Conservation (phyloP, 768 basidiomycete genomes). For the Leccinellum albellum region DNA sequence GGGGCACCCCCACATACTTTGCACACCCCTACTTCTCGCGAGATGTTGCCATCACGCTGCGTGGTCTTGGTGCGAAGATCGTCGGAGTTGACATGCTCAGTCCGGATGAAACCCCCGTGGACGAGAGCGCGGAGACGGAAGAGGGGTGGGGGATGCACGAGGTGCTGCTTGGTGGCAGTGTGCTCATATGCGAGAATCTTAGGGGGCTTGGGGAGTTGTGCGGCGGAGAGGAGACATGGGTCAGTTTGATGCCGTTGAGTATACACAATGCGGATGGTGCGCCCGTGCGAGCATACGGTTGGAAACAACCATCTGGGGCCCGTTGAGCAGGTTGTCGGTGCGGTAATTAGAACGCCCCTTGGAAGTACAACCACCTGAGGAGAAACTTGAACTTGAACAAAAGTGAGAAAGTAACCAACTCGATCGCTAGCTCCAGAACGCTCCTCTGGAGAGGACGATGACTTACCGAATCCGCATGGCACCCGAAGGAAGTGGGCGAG, state of each 20-base stretch:
- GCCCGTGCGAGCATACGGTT: constrained; percentile 68
- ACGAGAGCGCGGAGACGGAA: constrained; percentile 6
- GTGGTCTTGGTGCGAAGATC: constrained; percentile 49
- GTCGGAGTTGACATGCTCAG: constrained; percentile 63
- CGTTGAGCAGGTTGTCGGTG: neutral
- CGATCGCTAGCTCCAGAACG: neutral
- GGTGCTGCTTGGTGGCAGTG: constrained; percentile 54
- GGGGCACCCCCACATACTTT: constrained; percentile 48
- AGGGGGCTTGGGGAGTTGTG: constrained; percentile 47
- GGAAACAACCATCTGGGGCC: constrained; percentile 23
- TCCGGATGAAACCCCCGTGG: constrained; percentile 55
- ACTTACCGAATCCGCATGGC: too few species aligned
- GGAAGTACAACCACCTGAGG: neutral
- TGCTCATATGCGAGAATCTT: constrained; percentile 70
- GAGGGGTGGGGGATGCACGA: constrained; percentile 53
- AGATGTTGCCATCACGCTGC: constrained; percentile 48
- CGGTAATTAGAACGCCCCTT: neutral
- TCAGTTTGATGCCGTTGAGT: constrained; percentile 57
- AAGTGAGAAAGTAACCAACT: neutral
- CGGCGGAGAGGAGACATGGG: constrained; percentile 32
- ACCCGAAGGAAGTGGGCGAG: too few species aligned
- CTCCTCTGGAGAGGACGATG: too few species aligned
- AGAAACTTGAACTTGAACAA: neutral
- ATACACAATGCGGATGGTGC: constrained; percentile 62
- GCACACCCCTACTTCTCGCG: constrained; percentile 62